Evolutionary conservation across 1,284 basidiomycete genomes (phyloP).

Genomic region (Pseudomicrostroma phylloplanum): DNA sequence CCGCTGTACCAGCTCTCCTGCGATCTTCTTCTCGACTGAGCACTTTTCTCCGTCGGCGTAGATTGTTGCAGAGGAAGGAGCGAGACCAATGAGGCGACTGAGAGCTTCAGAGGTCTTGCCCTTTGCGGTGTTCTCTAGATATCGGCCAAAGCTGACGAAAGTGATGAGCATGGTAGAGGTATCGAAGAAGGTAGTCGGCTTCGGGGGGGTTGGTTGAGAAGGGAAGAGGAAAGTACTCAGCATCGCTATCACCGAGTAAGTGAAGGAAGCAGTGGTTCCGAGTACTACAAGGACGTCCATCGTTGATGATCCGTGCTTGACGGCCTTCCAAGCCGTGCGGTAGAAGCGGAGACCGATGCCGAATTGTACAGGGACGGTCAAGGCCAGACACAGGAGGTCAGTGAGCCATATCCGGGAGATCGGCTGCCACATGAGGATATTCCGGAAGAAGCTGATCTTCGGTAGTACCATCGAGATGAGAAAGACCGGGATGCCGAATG

Average conservation of each 20-base stretch:
- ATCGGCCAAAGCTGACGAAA: conserved; percentile 91
- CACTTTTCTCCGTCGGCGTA: conserved; percentile 61
- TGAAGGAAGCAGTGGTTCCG: conserved; percentile 87
- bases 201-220: conserved; percentile 55
- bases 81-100: conserved; percentile 88
- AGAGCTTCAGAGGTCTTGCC: conserved; percentile 93
- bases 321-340: conserved; percentile 76
- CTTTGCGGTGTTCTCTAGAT: conserved; percentile 92
- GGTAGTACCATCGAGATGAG: conserved; percentile 81
- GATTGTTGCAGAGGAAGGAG: conserved; percentile 90
- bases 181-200: conserved; percentile 91
- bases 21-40: conserved; percentile 77
- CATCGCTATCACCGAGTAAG: conserved; percentile 64
- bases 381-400: conserved; percentile 70
- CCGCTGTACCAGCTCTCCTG: conserved; percentile 89
- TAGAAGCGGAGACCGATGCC: conserved; percentile 87
- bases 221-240: conserved; percentile 57
- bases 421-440: conserved; percentile 40
- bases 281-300: conserved; percentile 88
- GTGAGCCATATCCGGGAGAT: conserved; percentile 63
- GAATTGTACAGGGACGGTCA: conserved; percentile 89
- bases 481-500: conserved; percentile 87
- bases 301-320: conserved; percentile 82
- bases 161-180: conserved; percentile 98
- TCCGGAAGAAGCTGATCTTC: conserved; percentile 54